Conservation (phyloP, 257 asterid species). For the Solanum stenotomum region DNA sequence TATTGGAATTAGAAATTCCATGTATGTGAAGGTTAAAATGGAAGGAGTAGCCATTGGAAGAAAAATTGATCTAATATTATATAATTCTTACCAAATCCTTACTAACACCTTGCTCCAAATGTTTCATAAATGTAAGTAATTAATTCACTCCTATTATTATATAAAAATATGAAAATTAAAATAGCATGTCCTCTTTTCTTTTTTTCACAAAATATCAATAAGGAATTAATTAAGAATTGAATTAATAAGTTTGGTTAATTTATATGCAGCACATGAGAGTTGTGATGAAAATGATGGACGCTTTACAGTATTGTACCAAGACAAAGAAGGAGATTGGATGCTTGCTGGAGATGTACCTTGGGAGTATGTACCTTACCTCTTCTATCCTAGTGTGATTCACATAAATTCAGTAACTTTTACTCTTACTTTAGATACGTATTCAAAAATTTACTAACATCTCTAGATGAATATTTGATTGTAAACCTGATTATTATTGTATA, state of each 20-base stretch:
- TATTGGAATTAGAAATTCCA: conserved; percentile 12
- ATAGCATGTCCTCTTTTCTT: neutral
- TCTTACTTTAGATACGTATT: neutral
- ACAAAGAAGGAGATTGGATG: conserved; percentile 54
- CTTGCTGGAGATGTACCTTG: conserved; percentile 51
- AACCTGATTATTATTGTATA: neutral
- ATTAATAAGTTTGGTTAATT: neutral
- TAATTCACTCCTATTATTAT: neutral
- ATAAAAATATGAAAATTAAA: neutral
- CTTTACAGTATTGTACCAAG: conserved; percentile 42
- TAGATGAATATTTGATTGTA: neutral
- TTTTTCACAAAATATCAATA: neutral
- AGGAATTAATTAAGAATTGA: neutral
- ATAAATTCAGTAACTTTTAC: too few species aligned
- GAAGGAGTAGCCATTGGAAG: conserved; percentile 68
- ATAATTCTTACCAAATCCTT: conserved; percentile 30
- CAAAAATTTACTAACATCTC: neutral
- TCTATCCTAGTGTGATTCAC: too few species aligned
- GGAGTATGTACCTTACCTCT: conserved; percentile 34
- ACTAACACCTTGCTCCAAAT: conserved; percentile 22
- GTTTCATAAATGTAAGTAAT: conserved; percentile 40
- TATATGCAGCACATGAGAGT: conserved; percentile 13
- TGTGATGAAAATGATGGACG: conserved; percentile 12
- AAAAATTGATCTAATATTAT: conserved; percentile 34
- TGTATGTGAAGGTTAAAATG: conserved; percentile 62